Percentiles rank a stretch among this genome's conserved stretches.
Evolutionary conservation across 1,139 yeast genomes (phyloP).

Genomic region (Geotrichum bryndzae): DNA sequence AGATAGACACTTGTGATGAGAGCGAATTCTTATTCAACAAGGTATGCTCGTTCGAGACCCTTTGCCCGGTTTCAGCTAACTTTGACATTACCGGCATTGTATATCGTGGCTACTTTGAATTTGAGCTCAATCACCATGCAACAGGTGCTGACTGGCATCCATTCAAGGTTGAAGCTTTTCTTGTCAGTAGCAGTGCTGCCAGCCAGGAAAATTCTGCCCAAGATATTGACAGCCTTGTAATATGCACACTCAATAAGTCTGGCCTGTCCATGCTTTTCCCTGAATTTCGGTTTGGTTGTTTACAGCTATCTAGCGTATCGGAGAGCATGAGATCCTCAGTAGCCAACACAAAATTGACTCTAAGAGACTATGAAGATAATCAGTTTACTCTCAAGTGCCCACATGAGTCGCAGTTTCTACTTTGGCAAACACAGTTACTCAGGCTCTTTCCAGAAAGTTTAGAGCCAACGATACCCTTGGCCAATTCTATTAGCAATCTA

Average conservation of each 20-base stretch:
- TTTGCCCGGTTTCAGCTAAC: constrained; percentile 28
- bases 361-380: constrained; percentile 2
- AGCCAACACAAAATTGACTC: constrained; percentile 3
- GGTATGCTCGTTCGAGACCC: constrained; percentile 29
- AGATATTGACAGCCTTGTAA: constrained; percentile 28
- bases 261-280: constrained; percentile 37
- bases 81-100: constrained; percentile 32
- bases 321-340: neutral
- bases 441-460: constrained; percentile 1
- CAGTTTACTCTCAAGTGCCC: constrained; percentile 10
- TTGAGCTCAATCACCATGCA: constrained; percentile 29
- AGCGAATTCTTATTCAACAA: constrained; percentile 29
- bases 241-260: constrained; percentile 34
- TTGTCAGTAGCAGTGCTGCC: constrained; percentile 21
- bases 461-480: neutral
- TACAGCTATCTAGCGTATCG: constrained; percentile 21
- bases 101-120: constrained; percentile 33
- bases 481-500: neutral
- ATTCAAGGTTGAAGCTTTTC: constrained; percentile 22
- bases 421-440: constrained; percentile 7
- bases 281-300: constrained; percentile 33
- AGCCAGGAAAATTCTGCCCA: constrained; percentile 21
- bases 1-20: constrained; percentile 25
- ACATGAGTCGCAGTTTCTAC: neutral
- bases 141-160: constrained; percentile 16